These are phyloP conservation scores for Pythium inflatum DNA, from an alignment of 352 stramenopile genomes.

Conservation along the genomic window DNA sequence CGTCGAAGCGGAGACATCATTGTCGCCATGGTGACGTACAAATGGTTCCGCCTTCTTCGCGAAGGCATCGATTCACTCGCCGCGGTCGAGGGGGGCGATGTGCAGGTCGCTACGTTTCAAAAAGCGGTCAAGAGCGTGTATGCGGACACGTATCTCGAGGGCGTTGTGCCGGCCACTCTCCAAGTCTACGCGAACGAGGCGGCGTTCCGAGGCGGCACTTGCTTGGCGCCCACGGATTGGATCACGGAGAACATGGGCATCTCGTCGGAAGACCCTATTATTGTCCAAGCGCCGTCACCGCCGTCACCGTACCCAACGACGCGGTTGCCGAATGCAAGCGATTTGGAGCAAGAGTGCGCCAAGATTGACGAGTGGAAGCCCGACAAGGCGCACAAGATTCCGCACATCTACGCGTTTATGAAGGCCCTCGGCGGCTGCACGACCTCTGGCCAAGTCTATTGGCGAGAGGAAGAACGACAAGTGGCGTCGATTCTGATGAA, in stretches of 20 bases:
- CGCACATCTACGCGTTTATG: constrained; percentile 18
- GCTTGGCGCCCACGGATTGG: not conserved
- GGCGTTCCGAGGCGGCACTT: not conserved
- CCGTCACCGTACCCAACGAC: not conserved
- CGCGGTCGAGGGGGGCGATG: not conserved
- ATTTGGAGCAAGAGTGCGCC: not conserved
- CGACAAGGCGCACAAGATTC: not conserved
- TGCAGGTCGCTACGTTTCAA: not conserved
- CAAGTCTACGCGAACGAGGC: not conserved
- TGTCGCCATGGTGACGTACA: no score
- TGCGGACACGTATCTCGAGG: not conserved
- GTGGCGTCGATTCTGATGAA: constrained; percentile 8
- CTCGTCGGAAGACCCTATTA: not conserved
- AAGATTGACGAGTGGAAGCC: not conserved
- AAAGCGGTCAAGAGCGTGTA: not conserved
- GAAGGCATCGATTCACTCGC: not conserved
- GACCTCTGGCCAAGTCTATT: constrained; percentile 9
- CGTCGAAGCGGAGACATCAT: no score
- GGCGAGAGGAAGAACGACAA: constrained; percentile 25
- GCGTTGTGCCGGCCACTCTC: not conserved
- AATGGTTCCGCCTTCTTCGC: not conserved
- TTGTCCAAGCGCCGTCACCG: not conserved
- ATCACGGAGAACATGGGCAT: not conserved
- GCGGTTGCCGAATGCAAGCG: not conserved
- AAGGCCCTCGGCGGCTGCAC: constrained; percentile 17